Evolutionary conservation across 2,329 filamentous ascomycete species (phyloP), one percentile per base, ranked within the genome.

Genomic region (Venturia nashicola): DNA sequence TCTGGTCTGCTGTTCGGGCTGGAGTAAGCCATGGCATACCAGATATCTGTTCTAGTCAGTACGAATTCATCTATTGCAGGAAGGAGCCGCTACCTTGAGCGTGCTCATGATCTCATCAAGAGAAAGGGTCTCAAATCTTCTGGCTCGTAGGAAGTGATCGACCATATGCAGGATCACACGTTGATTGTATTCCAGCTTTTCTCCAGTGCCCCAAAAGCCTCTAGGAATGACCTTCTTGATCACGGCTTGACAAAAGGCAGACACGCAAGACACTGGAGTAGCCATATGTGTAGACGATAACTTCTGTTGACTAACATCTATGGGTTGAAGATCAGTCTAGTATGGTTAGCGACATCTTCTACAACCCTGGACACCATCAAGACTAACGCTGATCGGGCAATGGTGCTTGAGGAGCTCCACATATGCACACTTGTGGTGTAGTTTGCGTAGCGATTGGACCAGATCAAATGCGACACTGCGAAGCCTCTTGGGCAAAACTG

Each of bases 231-330:
- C 77, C 65, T 83, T 88, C 23, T 78, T 78, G 39, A 97, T 71
- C 0, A 87, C 86, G 2, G 90, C 88, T 70, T 88, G 88, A 72
- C 91, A 96, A 71, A 96, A 97, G 0, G 90, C 87, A 4, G 92
- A 96, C 2, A 97, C 89, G 59, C 85, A 81, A 0, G 85, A 77
- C 3, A 77, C 67, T 0, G 89, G 83, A 18, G 86, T 90, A 1
- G 91, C 87, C 68, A 89, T 76, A 23, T 88, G 83, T 42, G 86
- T 84, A 55, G 94, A 76, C 14, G 78, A 78, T 3, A 44, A 18
- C 16, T 46, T 42, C 6, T 46, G 42, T 20, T 34, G 34, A 6
- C 9, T 16, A 14, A 14, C 42, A 18, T 48, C 36, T 7, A 44
- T 27, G 23, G 23, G 34, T 18, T 32, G 14, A 18, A 42, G 20